Evolutionary conservation across 116 monocot genomes (phyloP), one percentile per base, ranked within the genome.

Genomic region (Cymodocea nodosa): DNA sequence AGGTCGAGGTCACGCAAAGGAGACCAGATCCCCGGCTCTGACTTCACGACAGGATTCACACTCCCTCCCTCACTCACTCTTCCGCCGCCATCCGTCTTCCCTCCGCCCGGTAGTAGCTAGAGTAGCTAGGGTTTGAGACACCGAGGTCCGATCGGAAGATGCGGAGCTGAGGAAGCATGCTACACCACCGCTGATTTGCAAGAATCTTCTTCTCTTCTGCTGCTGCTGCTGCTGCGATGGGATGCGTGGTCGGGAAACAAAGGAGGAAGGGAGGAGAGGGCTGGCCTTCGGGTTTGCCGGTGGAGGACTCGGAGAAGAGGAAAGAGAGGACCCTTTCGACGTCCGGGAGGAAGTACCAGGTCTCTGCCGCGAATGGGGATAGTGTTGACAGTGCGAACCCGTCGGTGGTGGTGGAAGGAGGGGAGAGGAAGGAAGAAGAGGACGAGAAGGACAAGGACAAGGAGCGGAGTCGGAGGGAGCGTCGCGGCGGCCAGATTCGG

Each of bases 181-280:
- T 12, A 13, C 60, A 14, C 60, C 60, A 14, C 60, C 60, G 44
- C 44, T 1, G 35, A 15, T 24, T 35, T 15, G 35, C 20, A 8
- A 25, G 60, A 60, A 19, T 30, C 44, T 63, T 19, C 8, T 25
- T 61, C 15, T 18, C 61, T 61, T 0, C n/a, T 40, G 5, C 19
- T 23, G 50, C 13, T 15, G 50, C n/a, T 40, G 5, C 19, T 23
- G 50, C 13, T 15, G 50, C 67, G 25, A 73, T 73, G 73, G 73
- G 73, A 1, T 73, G 73, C 65, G 65, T 66, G 18, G 37, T 65
- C 37, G 73, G 73, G 7, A 65, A 63, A 60, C 57, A 70, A 34
- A 12, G 15, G 24, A 15, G 18, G 35, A n/a, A 5, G 55, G 19
- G 52, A 19, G 18, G 12, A 15, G n/a, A 15, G 4, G 16, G 35